Conservation (phyloP, 345 rosid species). For the Eucalyptus lansdowneana region DNA sequence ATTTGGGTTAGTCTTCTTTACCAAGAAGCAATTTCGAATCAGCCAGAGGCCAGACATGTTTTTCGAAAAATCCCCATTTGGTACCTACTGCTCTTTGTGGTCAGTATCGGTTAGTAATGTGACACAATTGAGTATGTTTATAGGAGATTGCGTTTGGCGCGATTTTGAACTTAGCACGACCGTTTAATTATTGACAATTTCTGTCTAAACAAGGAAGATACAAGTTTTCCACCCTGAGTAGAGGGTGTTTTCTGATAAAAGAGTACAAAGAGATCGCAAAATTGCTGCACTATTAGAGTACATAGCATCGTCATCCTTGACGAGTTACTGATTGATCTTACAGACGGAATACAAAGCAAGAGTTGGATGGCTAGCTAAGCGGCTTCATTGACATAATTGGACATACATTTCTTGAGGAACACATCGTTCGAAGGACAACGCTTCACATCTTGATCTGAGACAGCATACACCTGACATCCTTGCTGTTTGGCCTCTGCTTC, state of each 20-base stretch:
- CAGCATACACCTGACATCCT: conserved; percentile 64
- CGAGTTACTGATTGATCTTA: neutral
- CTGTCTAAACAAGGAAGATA: neutral
- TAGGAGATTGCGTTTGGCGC: neutral
- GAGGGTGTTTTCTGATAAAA: neutral
- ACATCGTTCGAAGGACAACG: neutral
- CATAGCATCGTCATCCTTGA: neutral
- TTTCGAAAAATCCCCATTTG: neutral
- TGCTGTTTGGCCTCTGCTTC: conserved; percentile 78
- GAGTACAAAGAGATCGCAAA: neutral
- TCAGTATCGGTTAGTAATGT: neutral
- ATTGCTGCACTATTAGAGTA: neutral
- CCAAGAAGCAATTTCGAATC: neutral
- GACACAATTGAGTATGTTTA: neutral
- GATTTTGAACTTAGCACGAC: neutral
- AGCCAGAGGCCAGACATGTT: neutral
- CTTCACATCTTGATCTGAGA: conserved; percentile 34
- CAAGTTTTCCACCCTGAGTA: neutral
- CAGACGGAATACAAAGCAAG: neutral
- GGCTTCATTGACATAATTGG: neutral
- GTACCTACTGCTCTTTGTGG: neutral
- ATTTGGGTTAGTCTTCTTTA: neutral
- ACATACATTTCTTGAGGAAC: neutral
- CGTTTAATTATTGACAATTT: neutral
- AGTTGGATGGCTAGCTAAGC: neutral